Evolutionary conservation across 2,329 filamentous ascomycete species (phyloP), one percentile per base, ranked within the genome.

Genomic region (Chrysosporium queenslandicum): DNA sequence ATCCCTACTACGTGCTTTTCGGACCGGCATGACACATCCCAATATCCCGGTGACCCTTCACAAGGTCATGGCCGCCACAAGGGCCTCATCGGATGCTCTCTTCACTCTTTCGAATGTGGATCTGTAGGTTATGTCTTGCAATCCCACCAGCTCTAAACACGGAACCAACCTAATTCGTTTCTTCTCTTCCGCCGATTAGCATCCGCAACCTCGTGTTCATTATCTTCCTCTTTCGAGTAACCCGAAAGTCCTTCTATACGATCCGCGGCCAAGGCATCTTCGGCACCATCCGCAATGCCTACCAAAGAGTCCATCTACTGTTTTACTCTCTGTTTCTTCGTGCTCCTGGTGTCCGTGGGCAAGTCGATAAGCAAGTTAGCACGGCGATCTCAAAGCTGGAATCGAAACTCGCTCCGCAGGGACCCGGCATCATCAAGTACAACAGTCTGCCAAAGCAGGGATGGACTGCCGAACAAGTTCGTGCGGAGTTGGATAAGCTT

Each of bases 181-280:
- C 12, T 39, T 4, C n/a, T 7, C 3, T 18, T 47, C 23, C 23
- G 4, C 23, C 21, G 18, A 53, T 7, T 58, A 91, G 87, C 55
- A 64, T 95, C 56, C 86, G 87, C 51, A 94, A 96, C 66, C 75
- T 96, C 55, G 75, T 97, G 61, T 94, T 97, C 69, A 77, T 90
- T 64, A 79, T 94, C 61, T 96, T 97, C 72, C 68, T 96, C 55
- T 74, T 94, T 45, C 85, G 90, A 65, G 86, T 89, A 76, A 80
- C 85, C 29, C 86, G 88, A 59, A 86, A 85, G 63, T 78, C 80
- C 25, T 85, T 87, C 66, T 85, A 88, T 73, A 87, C 92, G 65
- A 77, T 97, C 60, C 87, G 86, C 64, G 92, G 92, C 60, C 88
- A 92, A 66, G 92, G 92, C 59, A 68, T 92, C 62, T 71, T 94